Percentiles rank a stretch among this genome's conserved stretches.
These are phyloP conservation scores for Aureobasidium lini DNA, from an alignment of 2,329 filamentous ascomycete genomes.

Conservation along the genomic window DNA sequence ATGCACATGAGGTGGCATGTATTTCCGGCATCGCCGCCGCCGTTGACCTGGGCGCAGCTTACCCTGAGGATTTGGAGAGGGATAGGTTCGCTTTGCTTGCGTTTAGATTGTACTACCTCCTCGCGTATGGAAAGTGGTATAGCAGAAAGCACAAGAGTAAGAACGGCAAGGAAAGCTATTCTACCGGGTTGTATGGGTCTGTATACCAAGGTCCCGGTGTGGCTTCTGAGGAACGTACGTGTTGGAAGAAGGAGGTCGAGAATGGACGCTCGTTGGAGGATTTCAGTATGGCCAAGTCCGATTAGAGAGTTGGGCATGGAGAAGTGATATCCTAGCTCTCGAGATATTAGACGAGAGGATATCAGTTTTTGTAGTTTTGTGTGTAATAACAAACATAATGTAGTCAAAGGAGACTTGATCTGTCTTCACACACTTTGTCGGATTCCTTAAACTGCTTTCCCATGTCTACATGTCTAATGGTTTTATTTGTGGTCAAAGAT, in stretches of 20 bases:
- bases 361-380: no score
- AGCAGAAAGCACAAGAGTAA: conserved; percentile 32
- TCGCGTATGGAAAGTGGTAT: conserved; percentile 57
- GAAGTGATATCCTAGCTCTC: no score
- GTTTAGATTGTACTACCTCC: conserved; percentile 55
- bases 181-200: conserved; percentile 51
- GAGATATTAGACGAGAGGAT: no score
- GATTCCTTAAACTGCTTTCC: no score
- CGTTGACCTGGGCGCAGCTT: conserved; percentile 59
- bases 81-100: conserved; percentile 54
- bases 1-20: conserved; percentile 63
- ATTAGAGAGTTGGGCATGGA: no score
- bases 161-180: conserved; percentile 48
- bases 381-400: no score
- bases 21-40: conserved; percentile 65
- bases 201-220: conserved; percentile 55
- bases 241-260: conserved; percentile 45
- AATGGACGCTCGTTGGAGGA: conserved; percentile 26
- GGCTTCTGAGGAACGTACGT: conserved; percentile 42
- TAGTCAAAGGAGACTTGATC: no score
- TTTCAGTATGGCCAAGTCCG: conserved; percentile 9
- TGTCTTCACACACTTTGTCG: no score
- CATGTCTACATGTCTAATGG: no score
- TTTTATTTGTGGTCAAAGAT: no score
- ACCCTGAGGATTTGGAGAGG: conserved; percentile 55